A percentile compares a stretch with the other conserved stretches of the same genome.
phyloP scores from a whole-genome alignment of 2,329 filamentous ascomycete genomes.

The Coniella vitis region DNA sequence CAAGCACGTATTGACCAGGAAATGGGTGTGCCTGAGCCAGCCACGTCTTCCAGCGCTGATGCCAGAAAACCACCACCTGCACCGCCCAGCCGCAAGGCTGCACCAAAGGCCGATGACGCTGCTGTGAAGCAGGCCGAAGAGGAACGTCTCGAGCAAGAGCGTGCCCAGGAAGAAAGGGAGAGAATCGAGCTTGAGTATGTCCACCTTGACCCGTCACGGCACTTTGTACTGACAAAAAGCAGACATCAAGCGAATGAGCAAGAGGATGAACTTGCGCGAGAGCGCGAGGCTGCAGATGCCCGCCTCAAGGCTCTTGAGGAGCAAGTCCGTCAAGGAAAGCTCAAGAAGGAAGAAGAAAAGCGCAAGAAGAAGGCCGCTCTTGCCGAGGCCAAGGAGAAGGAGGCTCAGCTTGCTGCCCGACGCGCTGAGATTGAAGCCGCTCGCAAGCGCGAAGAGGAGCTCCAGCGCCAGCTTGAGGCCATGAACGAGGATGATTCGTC shows the following conservation, averaged over 20 bases:
- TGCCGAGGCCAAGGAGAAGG: constrained; percentile 82
- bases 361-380: constrained; percentile 81
- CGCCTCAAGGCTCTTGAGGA: constrained; percentile 87
- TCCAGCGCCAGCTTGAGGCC: constrained; percentile 77
- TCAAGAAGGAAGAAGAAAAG: constrained; percentile 96
- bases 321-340: constrained; percentile 85
- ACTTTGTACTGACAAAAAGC: constrained; percentile 23
- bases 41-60: constrained; percentile 35
- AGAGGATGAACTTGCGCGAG: constrained; percentile 72
- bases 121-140: constrained; percentile 57
- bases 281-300: constrained; percentile 73
- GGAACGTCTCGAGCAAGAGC: constrained; percentile 61
- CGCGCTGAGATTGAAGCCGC: constrained; percentile 89
- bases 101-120: constrained; percentile 53
- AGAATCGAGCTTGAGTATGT: constrained; percentile 79
- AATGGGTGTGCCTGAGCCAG: constrained; percentile 51
- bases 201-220: constrained; percentile 13
- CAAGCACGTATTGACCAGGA: constrained; percentile 79
- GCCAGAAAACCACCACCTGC: constrained; percentile 62
- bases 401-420: constrained; percentile 74
- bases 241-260: constrained; percentile 69
- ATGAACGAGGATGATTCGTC: constrained; percentile 68
- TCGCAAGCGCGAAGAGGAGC: constrained; percentile 80
- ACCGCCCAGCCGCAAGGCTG: constrained; percentile 70
- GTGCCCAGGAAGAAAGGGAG: constrained; percentile 67